Evolutionary conservation across 805 yeast genomes (phyloP).

Genomic region (Yamadazyma tumulicola): DNA sequence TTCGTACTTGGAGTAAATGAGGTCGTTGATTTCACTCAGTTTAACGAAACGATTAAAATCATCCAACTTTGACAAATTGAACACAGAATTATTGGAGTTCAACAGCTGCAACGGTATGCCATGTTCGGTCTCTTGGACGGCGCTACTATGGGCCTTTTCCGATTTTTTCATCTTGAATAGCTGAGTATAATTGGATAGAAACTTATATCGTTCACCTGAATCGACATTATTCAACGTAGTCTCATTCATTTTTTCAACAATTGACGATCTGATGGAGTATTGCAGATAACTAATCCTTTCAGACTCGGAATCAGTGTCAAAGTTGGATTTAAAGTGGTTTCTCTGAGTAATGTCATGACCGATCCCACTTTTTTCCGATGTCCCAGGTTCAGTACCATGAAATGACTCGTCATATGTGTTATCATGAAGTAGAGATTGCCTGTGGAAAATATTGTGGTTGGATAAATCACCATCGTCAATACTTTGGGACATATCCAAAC

Average conservation of each 20-base stretch:
- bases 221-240: constrained; percentile 6
- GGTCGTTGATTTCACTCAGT: constrained; percentile 32
- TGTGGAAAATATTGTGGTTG: constrained; percentile 10
- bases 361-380: constrained; percentile 1
- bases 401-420: constrained; percentile 5
- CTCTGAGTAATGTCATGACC: constrained; percentile 5
- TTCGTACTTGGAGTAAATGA: constrained; percentile 20
- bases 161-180: constrained; percentile 4
- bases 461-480: constrained; percentile 1
- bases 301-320: constrained; percentile 18
- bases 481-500: constrained; percentile 3
- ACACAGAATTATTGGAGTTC: constrained; percentile 19
- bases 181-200: constrained; percentile 22
- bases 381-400: constrained; percentile 5
- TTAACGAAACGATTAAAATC: constrained; percentile 33
- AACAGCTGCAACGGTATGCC: constrained; percentile 17
- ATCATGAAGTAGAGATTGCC: constrained; percentile 6
- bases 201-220: constrained; percentile 23
- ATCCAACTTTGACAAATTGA: constrained; percentile 28
- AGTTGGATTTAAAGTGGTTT: constrained; percentile 15
- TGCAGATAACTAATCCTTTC: constrained; percentile 7
- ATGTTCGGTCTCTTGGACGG: constrained; percentile 7
- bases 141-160: constrained; percentile 1
- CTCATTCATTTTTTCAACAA: constrained; percentile 19
- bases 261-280: constrained; percentile 22